Conservation (phyloP, 306 rosid species). For the Chamaecrista fasciculata region DNA sequence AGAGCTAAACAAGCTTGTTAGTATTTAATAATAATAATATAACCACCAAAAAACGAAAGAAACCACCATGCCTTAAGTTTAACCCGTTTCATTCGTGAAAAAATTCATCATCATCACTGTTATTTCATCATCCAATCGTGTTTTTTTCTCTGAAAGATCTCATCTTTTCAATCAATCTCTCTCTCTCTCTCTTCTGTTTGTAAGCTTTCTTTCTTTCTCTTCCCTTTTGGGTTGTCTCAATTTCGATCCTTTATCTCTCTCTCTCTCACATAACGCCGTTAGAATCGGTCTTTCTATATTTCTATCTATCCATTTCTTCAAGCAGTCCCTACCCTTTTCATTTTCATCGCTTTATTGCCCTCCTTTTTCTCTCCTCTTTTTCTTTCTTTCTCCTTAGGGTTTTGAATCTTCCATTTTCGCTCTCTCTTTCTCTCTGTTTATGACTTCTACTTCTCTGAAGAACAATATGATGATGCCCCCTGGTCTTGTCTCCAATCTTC, state of each 20-base stretch:
- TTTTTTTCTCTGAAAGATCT: constrained; percentile 8
- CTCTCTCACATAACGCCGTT: constrained; percentile 48
- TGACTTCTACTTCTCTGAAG: constrained; percentile 45
- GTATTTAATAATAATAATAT: no score
- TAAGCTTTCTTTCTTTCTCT: constrained; percentile 14
- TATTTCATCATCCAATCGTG: constrained; percentile 20
- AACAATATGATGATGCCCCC: constrained; percentile 74
- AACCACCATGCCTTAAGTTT: background rate
- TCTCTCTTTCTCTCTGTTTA: background rate
- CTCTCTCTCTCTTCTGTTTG: background rate
- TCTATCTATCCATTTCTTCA: constrained; percentile 39
- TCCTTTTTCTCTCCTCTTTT: constrained; percentile 23
- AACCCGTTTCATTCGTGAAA: background rate
- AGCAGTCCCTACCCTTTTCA: constrained; percentile 19
- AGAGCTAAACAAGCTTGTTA: background rate
- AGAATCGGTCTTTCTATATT: constrained; percentile 64
- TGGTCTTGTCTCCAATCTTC: constrained; percentile 88
- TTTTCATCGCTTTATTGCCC: constrained; percentile 31
- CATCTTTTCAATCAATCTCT: background rate
- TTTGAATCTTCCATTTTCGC: constrained; percentile 33
- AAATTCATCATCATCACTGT: no score
- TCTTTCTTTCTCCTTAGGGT: constrained; percentile 54
- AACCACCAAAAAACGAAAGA: background rate
- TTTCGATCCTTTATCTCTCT: background rate
- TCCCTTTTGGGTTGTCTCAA: background rate